Evolutionary conservation across 2,329 filamentous ascomycete species (phyloP).

Genomic region (Arthrobotrys conoides): DNA sequence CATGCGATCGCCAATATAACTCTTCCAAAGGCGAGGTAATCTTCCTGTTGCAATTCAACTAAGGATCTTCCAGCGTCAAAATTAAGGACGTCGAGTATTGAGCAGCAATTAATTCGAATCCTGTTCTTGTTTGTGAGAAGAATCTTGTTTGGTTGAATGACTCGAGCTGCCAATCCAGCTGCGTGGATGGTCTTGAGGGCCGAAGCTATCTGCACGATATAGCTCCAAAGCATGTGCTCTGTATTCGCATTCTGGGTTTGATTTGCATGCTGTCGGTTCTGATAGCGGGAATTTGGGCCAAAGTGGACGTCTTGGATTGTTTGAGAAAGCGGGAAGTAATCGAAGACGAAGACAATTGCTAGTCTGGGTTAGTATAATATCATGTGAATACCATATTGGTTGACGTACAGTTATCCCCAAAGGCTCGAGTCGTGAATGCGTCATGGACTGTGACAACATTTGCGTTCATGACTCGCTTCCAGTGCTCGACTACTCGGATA

Average conservation of each 20-base stretch:
- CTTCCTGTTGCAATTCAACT: slow-evolving; percentile 86
- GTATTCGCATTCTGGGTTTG: slow-evolving; percentile 71
- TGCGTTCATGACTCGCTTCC: slow-evolving; percentile 86
- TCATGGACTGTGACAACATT: slow-evolving; percentile 89
- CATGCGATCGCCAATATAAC: slow-evolving; percentile 86
- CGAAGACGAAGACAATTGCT: slow-evolving; percentile 88
- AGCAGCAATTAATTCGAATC: slow-evolving; percentile 88
- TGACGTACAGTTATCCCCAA: slow-evolving; percentile 82
- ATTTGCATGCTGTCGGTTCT: slow-evolving; percentile 62
- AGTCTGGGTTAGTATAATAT: slow-evolving; percentile 14
- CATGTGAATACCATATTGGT: neutral
- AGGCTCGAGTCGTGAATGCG: slow-evolving; percentile 91
- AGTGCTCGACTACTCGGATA: slow-evolving; percentile 86
- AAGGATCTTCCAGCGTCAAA: slow-evolving; percentile 79
- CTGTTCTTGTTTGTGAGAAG: slow-evolving; percentile 91
- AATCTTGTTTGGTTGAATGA: slow-evolving; percentile 89
- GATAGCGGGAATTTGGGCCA: slow-evolving; percentile 64
- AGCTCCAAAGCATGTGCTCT: slow-evolving; percentile 88
- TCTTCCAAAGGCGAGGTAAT: slow-evolving; percentile 86
- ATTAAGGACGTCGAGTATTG: slow-evolving; percentile 89
- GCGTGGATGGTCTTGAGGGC: slow-evolving; percentile 88
- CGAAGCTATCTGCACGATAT: slow-evolving; percentile 90
- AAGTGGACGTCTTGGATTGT: slow-evolving; percentile 89
- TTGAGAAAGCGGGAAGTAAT: slow-evolving; percentile 92
- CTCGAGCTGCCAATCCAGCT: slow-evolving; percentile 83